Conservation (phyloP, 75 land plant species). For the Pinus tabuliformis region DNA sequence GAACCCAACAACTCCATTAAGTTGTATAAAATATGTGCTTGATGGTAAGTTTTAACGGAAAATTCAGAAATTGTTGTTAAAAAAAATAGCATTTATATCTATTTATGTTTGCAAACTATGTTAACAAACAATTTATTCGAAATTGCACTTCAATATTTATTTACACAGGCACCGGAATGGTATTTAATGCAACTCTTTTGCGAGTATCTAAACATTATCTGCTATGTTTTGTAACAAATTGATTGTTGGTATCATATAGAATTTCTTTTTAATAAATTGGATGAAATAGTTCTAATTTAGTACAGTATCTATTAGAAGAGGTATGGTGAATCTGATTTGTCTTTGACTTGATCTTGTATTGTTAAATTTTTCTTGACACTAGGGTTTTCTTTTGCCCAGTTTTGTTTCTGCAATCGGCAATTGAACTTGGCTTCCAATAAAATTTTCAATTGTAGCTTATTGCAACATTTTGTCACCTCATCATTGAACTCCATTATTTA, state of each 20-base stretch:
- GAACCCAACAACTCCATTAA: conserved; percentile 88
- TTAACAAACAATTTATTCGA: no score
- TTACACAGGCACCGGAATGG: no score
- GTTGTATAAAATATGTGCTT: conserved; percentile 89
- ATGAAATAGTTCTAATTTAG: background rate
- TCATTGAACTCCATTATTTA: background rate
- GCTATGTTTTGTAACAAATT: no score
- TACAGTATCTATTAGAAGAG: background rate
- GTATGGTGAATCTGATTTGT: background rate
- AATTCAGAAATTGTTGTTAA: no score
- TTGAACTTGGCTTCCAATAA: conserved; percentile 1
- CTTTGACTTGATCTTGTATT: background rate
- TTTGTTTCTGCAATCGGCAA: background rate
- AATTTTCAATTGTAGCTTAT: background rate
- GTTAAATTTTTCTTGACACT: background rate
- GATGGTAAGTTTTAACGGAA: conserved; percentile 57
- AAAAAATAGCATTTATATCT: no score
- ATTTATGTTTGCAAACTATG: no score
- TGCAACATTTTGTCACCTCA: background rate
- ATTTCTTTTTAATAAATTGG: background rate
- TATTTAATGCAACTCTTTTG: no score
- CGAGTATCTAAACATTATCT: no score
- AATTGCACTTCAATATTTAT: no score
- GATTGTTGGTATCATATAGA: no score
- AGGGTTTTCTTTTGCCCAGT: background rate